phyloP scores from a whole-genome alignment of 805 yeast genomes.

The Ogataea degrootiae region DNA sequence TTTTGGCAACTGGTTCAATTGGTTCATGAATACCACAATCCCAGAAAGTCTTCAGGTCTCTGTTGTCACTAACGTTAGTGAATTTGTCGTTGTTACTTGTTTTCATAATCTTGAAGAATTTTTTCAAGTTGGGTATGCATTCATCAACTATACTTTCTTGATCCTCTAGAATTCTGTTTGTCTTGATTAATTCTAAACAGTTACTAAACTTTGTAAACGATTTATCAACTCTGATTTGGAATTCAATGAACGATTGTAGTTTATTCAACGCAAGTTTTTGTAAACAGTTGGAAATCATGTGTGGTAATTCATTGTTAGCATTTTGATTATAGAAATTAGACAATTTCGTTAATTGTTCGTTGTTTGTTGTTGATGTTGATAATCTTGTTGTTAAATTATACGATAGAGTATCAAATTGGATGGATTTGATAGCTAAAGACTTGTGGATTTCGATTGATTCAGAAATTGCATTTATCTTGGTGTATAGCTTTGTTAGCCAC shows the following conservation, averaged over 20 bases:
- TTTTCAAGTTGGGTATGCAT: constrained; percentile 10
- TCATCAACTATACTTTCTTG: constrained; percentile 8
- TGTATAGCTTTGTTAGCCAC: constrained; percentile 66
- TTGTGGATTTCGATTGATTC: constrained; percentile 48
- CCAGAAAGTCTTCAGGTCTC: constrained; percentile 56
- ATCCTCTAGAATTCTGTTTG: constrained; percentile 28
- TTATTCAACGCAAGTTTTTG: constrained; percentile 60
- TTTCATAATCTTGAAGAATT: constrained; percentile 14
- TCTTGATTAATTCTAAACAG: constrained; percentile 31
- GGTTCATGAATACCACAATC: constrained; percentile 39
- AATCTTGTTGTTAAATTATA: constrained; percentile 47
- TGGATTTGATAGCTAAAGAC: constrained; percentile 58
- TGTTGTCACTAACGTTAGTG: constrained; percentile 44
- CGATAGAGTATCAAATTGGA: constrained; percentile 71
- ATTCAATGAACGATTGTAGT: constrained; percentile 58
- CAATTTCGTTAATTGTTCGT: constrained; percentile 32
- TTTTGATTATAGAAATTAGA: constrained; percentile 47
- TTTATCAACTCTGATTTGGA: constrained; percentile 45
- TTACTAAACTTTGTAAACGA: constrained; percentile 45
- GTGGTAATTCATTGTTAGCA: constrained; percentile 45
- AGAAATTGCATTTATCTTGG: constrained; percentile 48
- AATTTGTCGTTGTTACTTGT: constrained; percentile 22
- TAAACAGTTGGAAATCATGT: constrained; percentile 48
- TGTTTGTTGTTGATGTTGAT: constrained; percentile 35
- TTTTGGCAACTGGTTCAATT: constrained; percentile 14